A percentile compares a stretch with the other conserved stretches of the same genome.
Conservation (phyloP, 495 filamentous ascomycete genomes). For the Hypomontagnella submonticulosa region DNA sequence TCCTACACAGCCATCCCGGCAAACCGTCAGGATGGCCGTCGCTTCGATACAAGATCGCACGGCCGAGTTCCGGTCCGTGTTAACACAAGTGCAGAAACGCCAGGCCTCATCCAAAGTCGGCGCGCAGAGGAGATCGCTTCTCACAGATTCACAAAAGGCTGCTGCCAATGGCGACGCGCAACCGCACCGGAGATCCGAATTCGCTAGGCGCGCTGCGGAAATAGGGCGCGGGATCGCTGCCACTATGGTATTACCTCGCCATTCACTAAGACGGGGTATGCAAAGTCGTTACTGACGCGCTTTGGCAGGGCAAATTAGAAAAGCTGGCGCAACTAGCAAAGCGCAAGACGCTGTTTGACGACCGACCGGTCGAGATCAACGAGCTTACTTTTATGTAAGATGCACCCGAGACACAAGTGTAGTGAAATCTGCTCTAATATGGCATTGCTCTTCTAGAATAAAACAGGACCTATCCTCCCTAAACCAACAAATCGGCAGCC, state of each 20-base stretch:
- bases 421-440: conserved; percentile 30
- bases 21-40: conserved; percentile 58
- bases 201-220: conserved; percentile 87
- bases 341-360: conserved; percentile 96
- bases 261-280: background rate
- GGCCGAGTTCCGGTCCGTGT: conserved; percentile 89
- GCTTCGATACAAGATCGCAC: conserved; percentile 95
- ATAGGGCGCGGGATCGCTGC: conserved; percentile 90
- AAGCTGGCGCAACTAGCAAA: conserved; percentile 93
- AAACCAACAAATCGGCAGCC: conserved; percentile 83
- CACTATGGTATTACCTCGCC: conserved; percentile 68
- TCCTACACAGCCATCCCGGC: conserved; percentile 27
- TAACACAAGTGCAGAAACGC: conserved; percentile 82
- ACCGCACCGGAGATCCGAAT: conserved; percentile 71
- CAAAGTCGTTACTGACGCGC: conserved; percentile 1
- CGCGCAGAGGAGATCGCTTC: conserved; percentile 81
- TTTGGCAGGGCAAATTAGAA: conserved; percentile 76
- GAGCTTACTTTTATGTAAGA: conserved; percentile 75
- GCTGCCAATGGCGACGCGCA: conserved; percentile 72
- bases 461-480: conserved; percentile 94
- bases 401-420: conserved; percentile 21
- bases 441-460: conserved; percentile 72
- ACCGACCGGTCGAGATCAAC: conserved; percentile 94
- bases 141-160: conserved; percentile 76
- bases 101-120: conserved; percentile 75